phyloP scores from a whole-genome alignment of 129 eudicot genomes.

The Centaurea solstitialis region DNA sequence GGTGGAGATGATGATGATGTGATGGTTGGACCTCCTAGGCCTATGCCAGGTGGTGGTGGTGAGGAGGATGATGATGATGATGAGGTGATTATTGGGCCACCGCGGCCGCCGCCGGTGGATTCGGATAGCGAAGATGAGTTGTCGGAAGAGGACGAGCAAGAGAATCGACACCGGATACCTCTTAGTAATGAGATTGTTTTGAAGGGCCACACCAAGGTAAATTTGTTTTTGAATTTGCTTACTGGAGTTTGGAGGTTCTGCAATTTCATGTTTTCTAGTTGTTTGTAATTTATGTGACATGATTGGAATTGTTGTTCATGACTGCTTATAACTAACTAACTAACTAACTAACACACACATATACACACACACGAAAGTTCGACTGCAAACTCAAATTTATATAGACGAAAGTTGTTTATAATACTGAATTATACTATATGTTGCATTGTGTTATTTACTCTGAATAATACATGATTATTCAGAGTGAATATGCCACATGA shows the following conservation, averaged over 20 bases:
- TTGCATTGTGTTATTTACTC: too few relatives aligned
- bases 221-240: neutral
- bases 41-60: conserved; percentile 28
- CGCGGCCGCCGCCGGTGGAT: conserved; percentile 60
- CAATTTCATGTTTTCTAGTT: neutral
- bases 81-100: conserved; percentile 53
- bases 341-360: too few relatives aligned
- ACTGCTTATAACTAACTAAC: neutral
- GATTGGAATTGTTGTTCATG: neutral
- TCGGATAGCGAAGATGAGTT: conserved; percentile 59
- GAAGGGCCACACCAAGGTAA: conserved; percentile 94
- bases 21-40: conserved; percentile 76
- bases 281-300: neutral
- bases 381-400: too few relatives aligned
- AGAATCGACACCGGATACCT: conserved; percentile 56
- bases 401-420: too few relatives aligned
- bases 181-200: conserved; percentile 87
- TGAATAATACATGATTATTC: too few relatives aligned
- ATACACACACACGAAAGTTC: too few relatives aligned
- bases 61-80: conserved; percentile 26
- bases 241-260: neutral
- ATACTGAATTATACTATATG: too few relatives aligned
- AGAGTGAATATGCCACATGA: too few relatives aligned
- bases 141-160: conserved; percentile 50
- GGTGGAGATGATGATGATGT: conserved; percentile 38